These are phyloP conservation scores for Penicillium sp. DNA, from an alignment of 2,329 filamentous ascomycete species.

Conservation along the genomic window DNA sequence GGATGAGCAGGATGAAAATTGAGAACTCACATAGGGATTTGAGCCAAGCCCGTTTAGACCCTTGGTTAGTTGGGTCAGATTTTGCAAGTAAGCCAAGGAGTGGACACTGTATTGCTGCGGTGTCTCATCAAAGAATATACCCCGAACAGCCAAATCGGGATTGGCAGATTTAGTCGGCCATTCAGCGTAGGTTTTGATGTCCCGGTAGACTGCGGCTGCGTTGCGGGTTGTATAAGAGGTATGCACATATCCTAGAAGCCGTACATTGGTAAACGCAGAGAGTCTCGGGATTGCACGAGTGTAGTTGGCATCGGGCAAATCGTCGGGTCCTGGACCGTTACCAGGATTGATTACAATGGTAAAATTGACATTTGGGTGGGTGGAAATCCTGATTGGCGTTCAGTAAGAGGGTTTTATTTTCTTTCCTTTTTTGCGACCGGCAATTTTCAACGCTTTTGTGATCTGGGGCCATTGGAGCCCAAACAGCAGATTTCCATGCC, in stretches of 20 bases:
- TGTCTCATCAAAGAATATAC: conserved; percentile 53
- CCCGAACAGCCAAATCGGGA: conserved; percentile 43
- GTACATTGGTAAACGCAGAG: conserved; percentile 47
- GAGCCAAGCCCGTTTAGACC: conserved; percentile 33
- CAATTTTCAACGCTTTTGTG: neutral
- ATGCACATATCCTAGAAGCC: conserved; percentile 52
- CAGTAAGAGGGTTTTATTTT: conserved; percentile 19
- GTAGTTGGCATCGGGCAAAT: conserved; percentile 47
- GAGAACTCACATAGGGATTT: conserved; percentile 38
- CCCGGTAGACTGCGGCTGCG: conserved; percentile 42
- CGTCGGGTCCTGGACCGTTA: conserved; percentile 47
- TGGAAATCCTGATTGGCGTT: conserved; percentile 34
- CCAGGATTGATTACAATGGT: conserved; percentile 53
- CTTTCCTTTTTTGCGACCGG: neutral
- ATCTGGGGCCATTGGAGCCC: conserved; percentile 4
- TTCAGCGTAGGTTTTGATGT: conserved; percentile 48
- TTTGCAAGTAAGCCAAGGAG: conserved; percentile 34
- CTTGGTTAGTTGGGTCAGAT: conserved; percentile 35
- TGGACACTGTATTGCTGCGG: conserved; percentile 38
- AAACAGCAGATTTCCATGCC: conserved; percentile 14
- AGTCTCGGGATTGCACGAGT: conserved; percentile 43
- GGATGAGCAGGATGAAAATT: neutral
- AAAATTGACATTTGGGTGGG: conserved; percentile 47
- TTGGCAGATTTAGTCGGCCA: conserved; percentile 42
- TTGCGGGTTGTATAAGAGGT: conserved; percentile 48